Percentiles rank a stretch among this genome's conserved stretches.
Conservation (phyloP, 2,329 filamentous ascomycete genomes). For the Aspergillus neoniger region DNA sequence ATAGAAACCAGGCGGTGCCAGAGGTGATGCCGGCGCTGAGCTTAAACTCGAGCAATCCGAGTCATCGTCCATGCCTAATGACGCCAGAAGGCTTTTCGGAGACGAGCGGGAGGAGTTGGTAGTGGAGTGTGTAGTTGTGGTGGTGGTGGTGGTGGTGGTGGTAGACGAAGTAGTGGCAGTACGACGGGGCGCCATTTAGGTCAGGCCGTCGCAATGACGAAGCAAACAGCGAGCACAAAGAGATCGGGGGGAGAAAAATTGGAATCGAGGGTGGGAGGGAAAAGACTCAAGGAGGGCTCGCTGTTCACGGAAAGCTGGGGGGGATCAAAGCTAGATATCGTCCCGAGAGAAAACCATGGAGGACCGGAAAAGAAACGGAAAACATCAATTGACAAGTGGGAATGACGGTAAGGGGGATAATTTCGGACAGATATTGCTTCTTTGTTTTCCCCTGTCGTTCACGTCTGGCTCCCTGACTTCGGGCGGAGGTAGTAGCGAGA, state of each 20-base stretch:
- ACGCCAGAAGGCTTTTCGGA: slow-evolving; percentile 13
- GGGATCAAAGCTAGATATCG: slow-evolving; percentile 14
- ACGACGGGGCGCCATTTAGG: slow-evolving; percentile 13
- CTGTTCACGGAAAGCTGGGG: slow-evolving; percentile 11
- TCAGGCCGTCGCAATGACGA: slow-evolving; percentile 17
- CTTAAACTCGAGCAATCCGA: slow-evolving; percentile 46
- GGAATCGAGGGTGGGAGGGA: slow-evolving; percentile 2
- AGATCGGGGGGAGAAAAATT: slow-evolving; percentile 13
- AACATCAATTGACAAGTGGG: slow-evolving; percentile 19
- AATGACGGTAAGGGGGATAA: slow-evolving; percentile 2
- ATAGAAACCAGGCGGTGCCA: slow-evolving; percentile 41
- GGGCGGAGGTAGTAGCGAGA: slow-evolving; percentile 24
- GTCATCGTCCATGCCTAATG: slow-evolving; percentile 30
- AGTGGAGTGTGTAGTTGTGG: slow-evolving; percentile 4
- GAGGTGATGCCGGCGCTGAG: slow-evolving; percentile 43
- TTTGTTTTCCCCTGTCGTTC: slow-evolving; percentile 3
- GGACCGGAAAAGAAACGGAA: slow-evolving; percentile 5
- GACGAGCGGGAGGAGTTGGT: slow-evolving; percentile 15
- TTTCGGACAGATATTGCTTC: background rate
- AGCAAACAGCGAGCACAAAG: slow-evolving; percentile 7
- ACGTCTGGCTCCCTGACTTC: slow-evolving; percentile 10
- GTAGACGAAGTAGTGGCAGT: slow-evolving; percentile 13
- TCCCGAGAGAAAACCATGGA: slow-evolving; percentile 20
- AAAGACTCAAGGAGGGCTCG: slow-evolving; percentile 3
- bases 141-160: slow-evolving; percentile 5